Conservation (phyloP, 257 asterid species). For the Phtheirospermum japonicum region DNA sequence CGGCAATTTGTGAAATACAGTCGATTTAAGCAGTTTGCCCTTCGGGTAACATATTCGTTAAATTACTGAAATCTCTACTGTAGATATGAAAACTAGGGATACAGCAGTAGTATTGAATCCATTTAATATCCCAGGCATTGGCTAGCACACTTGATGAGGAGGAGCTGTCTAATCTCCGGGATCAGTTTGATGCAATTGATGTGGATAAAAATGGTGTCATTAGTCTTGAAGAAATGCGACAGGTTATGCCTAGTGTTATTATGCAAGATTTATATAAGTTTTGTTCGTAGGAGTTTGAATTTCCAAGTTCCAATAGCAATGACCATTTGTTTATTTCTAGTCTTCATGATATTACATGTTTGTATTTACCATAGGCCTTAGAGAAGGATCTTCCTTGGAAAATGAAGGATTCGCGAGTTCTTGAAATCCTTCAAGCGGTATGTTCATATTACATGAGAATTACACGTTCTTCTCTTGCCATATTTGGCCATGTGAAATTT, state of each 20-base stretch:
- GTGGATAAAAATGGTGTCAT: conserved; percentile 93
- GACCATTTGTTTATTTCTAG: conserved; percentile 7
- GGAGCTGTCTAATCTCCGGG: conserved; percentile 82
- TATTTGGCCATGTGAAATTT: background rate
- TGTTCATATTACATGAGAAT: conserved; percentile 19
- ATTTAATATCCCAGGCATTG: conserved; percentile 57
- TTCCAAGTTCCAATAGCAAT: conserved; percentile 14
- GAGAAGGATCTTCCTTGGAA: conserved; percentile 99
- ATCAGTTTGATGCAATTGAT: conserved; percentile 96
- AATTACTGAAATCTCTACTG: conserved; percentile 4
- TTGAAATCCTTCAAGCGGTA: conserved; percentile 98
- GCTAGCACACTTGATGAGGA: conserved; percentile 92
- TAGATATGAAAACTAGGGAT: background rate
- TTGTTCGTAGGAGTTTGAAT: background rate
- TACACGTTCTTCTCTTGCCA: background rate
- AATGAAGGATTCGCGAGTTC: conserved; percentile 89
- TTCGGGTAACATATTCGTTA: conserved; percentile 55
- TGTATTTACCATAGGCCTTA: conserved; percentile 59
- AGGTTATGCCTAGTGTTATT: conserved; percentile 36
- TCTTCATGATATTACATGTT: background rate
- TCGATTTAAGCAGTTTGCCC: conserved; percentile 93
- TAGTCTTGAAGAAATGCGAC: conserved; percentile 99
- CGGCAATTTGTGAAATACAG: conserved; percentile 90
- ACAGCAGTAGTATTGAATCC: background rate
- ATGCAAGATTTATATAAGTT: background rate